Conservation (phyloP, 2,329 filamentous ascomycete genomes). For the Coleophoma cylindrospora region DNA sequence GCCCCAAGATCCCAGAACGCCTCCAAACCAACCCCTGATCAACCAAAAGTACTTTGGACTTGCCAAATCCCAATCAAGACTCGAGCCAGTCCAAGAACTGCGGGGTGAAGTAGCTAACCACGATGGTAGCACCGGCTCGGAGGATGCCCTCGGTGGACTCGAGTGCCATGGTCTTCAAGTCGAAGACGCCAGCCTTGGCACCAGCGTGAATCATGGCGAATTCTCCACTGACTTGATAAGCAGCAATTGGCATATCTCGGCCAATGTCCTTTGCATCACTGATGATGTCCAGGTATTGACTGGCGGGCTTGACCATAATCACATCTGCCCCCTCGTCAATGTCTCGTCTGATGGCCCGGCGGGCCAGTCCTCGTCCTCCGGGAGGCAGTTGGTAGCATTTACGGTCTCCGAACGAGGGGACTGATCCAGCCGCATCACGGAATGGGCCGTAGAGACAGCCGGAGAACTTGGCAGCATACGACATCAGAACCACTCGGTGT, state of each 20-base stretch:
- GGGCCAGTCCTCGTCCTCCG: constrained; percentile 83
- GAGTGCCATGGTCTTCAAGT: constrained; percentile 89
- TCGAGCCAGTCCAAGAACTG: constrained; percentile 67
- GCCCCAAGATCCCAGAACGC: no score
- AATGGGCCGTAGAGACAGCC: constrained; percentile 96
- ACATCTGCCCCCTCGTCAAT: constrained; percentile 93
- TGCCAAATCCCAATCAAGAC: constrained; percentile 28
- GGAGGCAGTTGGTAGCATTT: constrained; percentile 96
- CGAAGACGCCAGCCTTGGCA: constrained; percentile 94
- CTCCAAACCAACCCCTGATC: no score
- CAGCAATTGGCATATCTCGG: constrained; percentile 85
- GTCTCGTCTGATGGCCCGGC: constrained; percentile 84
- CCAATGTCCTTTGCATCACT: constrained; percentile 94
- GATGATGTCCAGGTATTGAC: constrained; percentile 95
- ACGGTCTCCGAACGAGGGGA: constrained; percentile 87
- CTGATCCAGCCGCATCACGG: constrained; percentile 89
- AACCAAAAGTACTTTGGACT: no score
- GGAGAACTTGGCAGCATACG: constrained; percentile 95
- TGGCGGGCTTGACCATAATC: constrained; percentile 98
- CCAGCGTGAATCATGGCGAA: constrained; percentile 97
- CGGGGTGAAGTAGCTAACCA: constrained; percentile 92
- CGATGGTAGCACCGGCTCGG: constrained; percentile 85
- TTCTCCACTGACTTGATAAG: constrained; percentile 96
- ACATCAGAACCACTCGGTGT: constrained; percentile 91
- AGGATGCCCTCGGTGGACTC: constrained; percentile 93